Evolutionary conservation across 352 stramenopile genomes (phyloP).

Genomic region (Phytophthora parvispora): DNA sequence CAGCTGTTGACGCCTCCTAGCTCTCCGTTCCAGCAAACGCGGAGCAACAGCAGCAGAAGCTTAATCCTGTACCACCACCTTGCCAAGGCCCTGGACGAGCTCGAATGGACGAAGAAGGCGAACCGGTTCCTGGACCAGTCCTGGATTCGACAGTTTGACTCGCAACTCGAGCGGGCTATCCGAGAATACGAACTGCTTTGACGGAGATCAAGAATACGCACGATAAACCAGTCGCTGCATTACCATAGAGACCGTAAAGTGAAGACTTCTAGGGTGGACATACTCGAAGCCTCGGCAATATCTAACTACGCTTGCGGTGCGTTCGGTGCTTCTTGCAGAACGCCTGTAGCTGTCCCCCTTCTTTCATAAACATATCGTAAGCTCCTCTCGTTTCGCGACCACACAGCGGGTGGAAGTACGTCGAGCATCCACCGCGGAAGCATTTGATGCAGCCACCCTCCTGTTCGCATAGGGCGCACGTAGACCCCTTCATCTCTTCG

Average conservation of each 20-base stretch:
- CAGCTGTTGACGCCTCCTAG: conserved; percentile 5
- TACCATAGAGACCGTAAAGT: conserved; percentile 43
- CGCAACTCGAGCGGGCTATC: conserved; percentile 76
- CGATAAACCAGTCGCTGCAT: conserved; percentile 39
- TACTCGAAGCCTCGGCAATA: conserved; percentile 34
- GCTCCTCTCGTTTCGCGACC: conserved; percentile 80
- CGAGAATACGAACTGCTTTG: conserved; percentile 81
- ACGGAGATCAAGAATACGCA: conserved; percentile 11
- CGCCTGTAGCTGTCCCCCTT: conserved; percentile 80
- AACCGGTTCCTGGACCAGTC: conserved; percentile 86
- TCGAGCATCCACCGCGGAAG: conserved; percentile 71
- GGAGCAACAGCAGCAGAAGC: conserved; percentile 7
- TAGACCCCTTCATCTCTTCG: conserved; percentile 66
- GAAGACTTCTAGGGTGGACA: conserved; percentile 41
- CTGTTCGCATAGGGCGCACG: conserved; percentile 74
- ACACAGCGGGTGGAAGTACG: conserved; percentile 87
- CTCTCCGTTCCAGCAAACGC: conserved; percentile 12
- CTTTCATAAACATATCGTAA: conserved; percentile 94
- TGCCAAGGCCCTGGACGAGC: conserved; percentile 61
- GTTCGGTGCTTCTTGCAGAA: conserved; percentile 87
- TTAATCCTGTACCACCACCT: conserved; percentile 63
- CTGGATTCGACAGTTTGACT: conserved; percentile 86
- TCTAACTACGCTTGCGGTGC: conserved; percentile 52
- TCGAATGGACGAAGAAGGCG: conserved; percentile 72
- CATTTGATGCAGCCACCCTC: conserved; percentile 89